Evolutionary conservation across 345 rosid genomes (phyloP).

Genomic region (Stellera chamaejasme): DNA sequence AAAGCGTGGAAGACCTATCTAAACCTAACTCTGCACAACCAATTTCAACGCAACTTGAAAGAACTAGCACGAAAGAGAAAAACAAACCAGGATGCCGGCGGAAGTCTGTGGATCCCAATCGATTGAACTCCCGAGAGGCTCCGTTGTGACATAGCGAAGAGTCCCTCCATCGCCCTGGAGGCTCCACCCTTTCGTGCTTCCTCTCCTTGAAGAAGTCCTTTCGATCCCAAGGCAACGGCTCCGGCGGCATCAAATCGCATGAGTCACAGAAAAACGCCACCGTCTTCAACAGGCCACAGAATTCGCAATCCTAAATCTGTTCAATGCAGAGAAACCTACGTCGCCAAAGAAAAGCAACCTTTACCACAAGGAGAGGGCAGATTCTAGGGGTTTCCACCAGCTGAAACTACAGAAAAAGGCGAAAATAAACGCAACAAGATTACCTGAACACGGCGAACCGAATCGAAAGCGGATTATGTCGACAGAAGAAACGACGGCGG

Average conservation of each 20-base stretch:
- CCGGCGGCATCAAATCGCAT: constrained; percentile 92
- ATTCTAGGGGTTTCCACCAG: constrained; percentile 6
- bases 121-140: constrained; percentile 37
- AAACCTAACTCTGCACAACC: constrained; percentile 2
- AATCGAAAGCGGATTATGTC: background rate
- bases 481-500: background rate
- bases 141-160: constrained; percentile 42
- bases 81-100: constrained; percentile 70
- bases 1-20: background rate
- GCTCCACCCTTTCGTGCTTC: constrained; percentile 79
- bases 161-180: constrained; percentile 70
- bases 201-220: constrained; percentile 77
- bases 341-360: background rate
- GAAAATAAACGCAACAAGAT: background rate
- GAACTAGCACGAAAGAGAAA: background rate
- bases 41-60: background rate
- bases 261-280: constrained; percentile 20
- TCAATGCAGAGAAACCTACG: background rate
- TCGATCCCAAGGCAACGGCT: constrained; percentile 90
- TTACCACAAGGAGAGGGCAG: background rate
- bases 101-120: constrained; percentile 69
- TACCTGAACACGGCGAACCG: background rate
- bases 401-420: background rate
- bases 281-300: constrained; percentile 5
- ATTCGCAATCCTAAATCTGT: background rate